These are phyloP conservation scores for Nymphaea thermarum DNA, from an alignment of 164 flowering plant genomes.

Conservation along the genomic window DNA sequence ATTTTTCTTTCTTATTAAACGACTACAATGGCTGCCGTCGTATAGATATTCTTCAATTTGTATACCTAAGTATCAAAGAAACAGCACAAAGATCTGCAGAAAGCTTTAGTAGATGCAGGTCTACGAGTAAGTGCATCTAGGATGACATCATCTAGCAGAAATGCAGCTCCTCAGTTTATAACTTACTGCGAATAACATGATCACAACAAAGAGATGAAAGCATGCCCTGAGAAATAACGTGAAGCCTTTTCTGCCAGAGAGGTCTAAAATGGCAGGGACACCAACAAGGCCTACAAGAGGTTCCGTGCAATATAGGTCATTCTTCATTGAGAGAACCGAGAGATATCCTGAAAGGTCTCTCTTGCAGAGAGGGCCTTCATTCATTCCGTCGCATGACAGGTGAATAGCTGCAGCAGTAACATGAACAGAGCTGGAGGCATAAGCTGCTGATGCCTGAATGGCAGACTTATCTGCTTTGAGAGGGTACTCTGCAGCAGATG, in stretches of 20 bases:
- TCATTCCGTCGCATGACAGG: slow-evolving; percentile 1
- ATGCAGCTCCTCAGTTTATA: not conserved
- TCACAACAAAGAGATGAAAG: not conserved
- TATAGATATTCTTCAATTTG: too few species aligned
- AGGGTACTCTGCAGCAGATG: slow-evolving; percentile 51
- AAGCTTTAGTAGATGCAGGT: not conserved
- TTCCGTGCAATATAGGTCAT: not conserved
- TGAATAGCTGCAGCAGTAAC: slow-evolving; percentile 52
- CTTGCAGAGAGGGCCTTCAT: not conserved
- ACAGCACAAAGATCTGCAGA: too few species aligned
- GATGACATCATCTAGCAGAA: not conserved
- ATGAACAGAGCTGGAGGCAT: slow-evolving; percentile 37
- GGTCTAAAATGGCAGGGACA: not conserved
- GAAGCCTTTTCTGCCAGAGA: not conserved
- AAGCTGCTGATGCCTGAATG: slow-evolving; percentile 21
- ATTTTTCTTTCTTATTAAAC: too few species aligned
- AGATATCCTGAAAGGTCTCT: not conserved
- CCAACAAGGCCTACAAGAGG: not conserved
- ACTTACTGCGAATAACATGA: not conserved
- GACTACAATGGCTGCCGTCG: too few species aligned
- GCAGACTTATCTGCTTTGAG: slow-evolving; percentile 25
- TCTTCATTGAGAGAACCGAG: not conserved
- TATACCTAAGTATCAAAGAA: too few species aligned
- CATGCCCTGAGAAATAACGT: not conserved
- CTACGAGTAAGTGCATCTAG: not conserved